phyloP scores from a whole-genome alignment of 176 grass and related monocot genomes.

The Rhynchospora tenuis region DNA sequence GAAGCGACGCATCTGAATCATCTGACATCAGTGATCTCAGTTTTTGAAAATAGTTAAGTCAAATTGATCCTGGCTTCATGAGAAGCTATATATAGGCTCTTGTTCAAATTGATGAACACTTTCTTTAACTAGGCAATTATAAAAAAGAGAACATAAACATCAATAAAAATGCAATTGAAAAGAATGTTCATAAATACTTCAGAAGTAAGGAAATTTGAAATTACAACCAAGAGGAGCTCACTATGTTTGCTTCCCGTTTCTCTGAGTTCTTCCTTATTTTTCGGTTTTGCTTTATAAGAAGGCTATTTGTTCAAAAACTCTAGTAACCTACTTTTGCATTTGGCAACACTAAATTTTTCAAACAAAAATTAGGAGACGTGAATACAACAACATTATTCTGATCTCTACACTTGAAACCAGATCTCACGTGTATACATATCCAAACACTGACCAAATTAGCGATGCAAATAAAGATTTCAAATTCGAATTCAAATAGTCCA shows the following conservation, averaged over 20 bases:
- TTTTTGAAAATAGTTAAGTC: constrained; percentile 54
- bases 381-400: not conserved
- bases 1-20: not conserved
- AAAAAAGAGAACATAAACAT: not conserved
- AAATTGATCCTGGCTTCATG: constrained; percentile 82
- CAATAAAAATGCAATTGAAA: not conserved
- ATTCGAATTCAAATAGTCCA: not conserved
- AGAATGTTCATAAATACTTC: not conserved
- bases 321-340: not conserved
- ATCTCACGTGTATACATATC: not conserved
- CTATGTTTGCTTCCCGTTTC: not conserved
- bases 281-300: too few relatives aligned
- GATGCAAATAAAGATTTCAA: not conserved
- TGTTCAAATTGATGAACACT: constrained; percentile 76
- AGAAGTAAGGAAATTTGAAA: not conserved
- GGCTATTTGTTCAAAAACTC: not conserved
- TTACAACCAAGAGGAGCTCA: not conserved
- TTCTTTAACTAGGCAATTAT: constrained; percentile 69
- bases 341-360: not conserved
- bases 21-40: constrained; percentile 11
- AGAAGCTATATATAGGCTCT: constrained; percentile 59
- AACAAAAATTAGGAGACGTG: not conserved
- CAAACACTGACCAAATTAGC: not conserved
- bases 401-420: not conserved
- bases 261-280: not conserved